phyloP scores from a whole-genome alignment of 345 rosid species.

The Erucastrum elatum region DNA sequence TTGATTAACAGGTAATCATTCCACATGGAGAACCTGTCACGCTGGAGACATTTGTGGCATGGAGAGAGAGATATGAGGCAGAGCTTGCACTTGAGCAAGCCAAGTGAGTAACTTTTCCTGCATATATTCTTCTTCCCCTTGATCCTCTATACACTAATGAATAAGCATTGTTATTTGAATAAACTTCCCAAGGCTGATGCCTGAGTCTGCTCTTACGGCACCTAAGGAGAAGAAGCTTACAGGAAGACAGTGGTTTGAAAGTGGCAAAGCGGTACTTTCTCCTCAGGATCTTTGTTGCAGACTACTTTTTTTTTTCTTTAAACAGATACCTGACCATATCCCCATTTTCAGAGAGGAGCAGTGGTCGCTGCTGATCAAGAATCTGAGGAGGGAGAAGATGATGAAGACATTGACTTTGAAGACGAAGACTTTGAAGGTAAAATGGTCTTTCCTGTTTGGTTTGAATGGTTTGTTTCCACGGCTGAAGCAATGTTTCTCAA shows the following conservation, averaged over 20 bases:
- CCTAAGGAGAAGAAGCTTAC: constrained; percentile 83
- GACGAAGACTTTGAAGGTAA: constrained; percentile 95
- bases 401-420: constrained; percentile 81
- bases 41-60: constrained; percentile 79
- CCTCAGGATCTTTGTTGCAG: background rate
- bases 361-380: constrained; percentile 51
- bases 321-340: background rate
- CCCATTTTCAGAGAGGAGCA: constrained; percentile 69
- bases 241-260: constrained; percentile 97
- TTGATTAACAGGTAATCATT: constrained; percentile 57
- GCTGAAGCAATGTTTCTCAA: background rate
- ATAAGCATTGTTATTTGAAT: background rate
- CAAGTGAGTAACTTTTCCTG: constrained; percentile 60
- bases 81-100: constrained; percentile 97
- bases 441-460: background rate
- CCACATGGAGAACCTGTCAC: constrained; percentile 99
- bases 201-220: constrained; percentile 75
- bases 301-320: background rate
- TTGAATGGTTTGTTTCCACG: constrained; percentile 9
- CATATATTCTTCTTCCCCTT: background rate
- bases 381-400: constrained; percentile 70
- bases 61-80: constrained; percentile 98
- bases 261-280: constrained; percentile 69
- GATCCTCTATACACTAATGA: background rate
- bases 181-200: constrained; percentile 69